phyloP scores from a whole-genome alignment of 2,329 filamentous ascomycete species.

The Cytospora mali region DNA sequence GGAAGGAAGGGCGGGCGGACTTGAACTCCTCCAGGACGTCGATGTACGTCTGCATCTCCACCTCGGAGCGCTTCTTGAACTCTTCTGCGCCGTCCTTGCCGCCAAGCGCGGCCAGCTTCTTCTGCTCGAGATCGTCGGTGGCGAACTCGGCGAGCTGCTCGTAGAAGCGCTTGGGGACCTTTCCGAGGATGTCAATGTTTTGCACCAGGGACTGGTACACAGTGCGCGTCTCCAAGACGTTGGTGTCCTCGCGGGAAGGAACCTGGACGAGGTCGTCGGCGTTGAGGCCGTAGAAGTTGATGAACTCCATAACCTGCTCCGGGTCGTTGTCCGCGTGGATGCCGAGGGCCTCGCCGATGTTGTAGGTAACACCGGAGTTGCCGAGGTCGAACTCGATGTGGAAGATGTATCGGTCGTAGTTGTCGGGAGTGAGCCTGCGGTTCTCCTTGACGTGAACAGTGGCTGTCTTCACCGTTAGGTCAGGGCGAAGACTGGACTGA shows the following conservation, averaged over 20 bases:
- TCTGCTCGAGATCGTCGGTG: constrained; percentile 78
- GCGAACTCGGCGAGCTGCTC: constrained; percentile 88
- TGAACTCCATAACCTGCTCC: constrained; percentile 78
- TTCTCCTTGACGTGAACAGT: constrained; percentile 94
- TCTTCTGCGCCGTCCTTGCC: constrained; percentile 80
- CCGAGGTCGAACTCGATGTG: constrained; percentile 99
- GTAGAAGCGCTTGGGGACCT: constrained; percentile 97
- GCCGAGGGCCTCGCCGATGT: constrained; percentile 95
- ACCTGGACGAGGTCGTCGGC: constrained; percentile 87
- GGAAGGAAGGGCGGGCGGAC: constrained; percentile 85
- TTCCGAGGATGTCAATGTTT: constrained; percentile 95
- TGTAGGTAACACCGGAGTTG: constrained; percentile 87
- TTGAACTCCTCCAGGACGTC: constrained; percentile 88
- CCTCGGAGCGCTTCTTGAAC: constrained; percentile 89
- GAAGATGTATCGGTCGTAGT: constrained; percentile 99
- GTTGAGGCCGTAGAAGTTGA: constrained; percentile 84
- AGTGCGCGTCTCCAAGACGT: constrained; percentile 81
- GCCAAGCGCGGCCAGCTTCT: constrained; percentile 74
- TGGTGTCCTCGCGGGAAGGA: constrained; percentile 76
- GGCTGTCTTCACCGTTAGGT: constrained; percentile 81
- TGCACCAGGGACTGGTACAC: constrained; percentile 89
- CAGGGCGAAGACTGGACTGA: constrained; percentile 73
- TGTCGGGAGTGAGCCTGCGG: constrained; percentile 81
- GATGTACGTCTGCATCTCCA: constrained; percentile 88
- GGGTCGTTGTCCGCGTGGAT: constrained; percentile 95